A percentile compares a stretch with the other conserved stretches of the same genome.
Conservation (phyloP, 176 grass and related monocot species). For the Paspalum notatum region DNA sequence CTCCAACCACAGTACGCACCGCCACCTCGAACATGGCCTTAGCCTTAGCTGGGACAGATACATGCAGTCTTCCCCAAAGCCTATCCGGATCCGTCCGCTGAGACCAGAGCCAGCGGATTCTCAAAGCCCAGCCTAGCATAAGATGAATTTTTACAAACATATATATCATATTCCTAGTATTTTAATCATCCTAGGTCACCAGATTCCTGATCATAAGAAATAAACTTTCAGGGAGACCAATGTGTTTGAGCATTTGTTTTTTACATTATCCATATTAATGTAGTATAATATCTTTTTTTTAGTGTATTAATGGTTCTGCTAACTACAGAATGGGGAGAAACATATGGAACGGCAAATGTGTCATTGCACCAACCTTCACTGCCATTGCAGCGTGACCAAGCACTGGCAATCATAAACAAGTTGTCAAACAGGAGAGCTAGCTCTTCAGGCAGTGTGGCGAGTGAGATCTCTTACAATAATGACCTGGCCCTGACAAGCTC, state of each 20-base stretch:
- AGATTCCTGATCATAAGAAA: background rate
- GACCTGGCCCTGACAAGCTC: constrained; percentile 32
- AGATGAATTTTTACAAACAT: background rate
- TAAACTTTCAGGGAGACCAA: background rate
- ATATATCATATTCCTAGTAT: background rate
- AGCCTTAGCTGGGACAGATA: too few relatives aligned
- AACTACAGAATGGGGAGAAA: constrained; percentile 52
- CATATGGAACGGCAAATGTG: constrained; percentile 38
- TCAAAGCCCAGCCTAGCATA: too few relatives aligned
- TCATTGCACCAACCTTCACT: constrained; percentile 46
- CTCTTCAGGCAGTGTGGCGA: constrained; percentile 26
- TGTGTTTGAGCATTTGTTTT: background rate
- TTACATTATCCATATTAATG: background rate
- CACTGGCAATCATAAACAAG: constrained; percentile 55
- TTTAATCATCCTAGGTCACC: background rate
- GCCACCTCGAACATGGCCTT: too few relatives aligned
- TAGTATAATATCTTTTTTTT: constrained; percentile 10
- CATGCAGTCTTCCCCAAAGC: too few relatives aligned
- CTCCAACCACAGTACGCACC: too few relatives aligned
- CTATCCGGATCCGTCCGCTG: too few relatives aligned
- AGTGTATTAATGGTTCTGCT: background rate
- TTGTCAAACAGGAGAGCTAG: constrained; percentile 34
- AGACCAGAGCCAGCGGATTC: too few relatives aligned
- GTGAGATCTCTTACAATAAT: constrained; percentile 35
- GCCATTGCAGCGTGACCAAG: constrained; percentile 55